These are phyloP conservation scores for Leccinum aurantiacum DNA, from an alignment of 768 basidiomycete genomes.

Conservation along the genomic window DNA sequence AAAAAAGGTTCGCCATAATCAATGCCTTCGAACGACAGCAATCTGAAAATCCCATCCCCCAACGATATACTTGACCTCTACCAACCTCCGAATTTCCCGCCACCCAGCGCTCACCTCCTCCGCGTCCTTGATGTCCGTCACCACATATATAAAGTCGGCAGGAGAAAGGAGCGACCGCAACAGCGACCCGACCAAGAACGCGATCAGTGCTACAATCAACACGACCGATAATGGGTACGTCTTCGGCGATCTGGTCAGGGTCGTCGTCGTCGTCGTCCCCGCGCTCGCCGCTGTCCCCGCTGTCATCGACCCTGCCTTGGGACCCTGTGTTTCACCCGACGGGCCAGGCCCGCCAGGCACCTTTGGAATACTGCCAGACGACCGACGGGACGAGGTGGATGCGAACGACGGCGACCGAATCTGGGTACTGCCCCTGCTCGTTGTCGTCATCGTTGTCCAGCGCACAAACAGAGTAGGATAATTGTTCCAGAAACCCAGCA, in stretches of 20 bases:
- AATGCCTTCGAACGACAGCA: conserved; percentile 77
- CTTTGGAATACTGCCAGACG: conserved; percentile 25
- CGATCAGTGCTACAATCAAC: conserved; percentile 77
- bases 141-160: conserved; percentile 87
- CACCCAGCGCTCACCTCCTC: conserved; percentile 60
- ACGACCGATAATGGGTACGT: conserved; percentile 53
- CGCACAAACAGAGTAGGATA: conserved; percentile 60
- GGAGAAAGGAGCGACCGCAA: conserved; percentile 86
- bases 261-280: conserved; percentile 2
- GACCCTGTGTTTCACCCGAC: conserved; percentile 15
- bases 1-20: conserved; percentile 3
- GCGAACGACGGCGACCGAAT: conserved; percentile 21
- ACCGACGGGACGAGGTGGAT: conserved; percentile 18
- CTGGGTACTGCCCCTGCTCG: conserved; percentile 25
- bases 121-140: conserved; percentile 52
- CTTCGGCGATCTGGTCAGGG: conserved; percentile 7
- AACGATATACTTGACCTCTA: conserved; percentile 78
- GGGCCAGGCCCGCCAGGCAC: conserved; percentile 38
- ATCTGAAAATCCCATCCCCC: conserved; percentile 90
- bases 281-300: neutral
- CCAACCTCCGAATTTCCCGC: conserved; percentile 80
- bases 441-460: conserved; percentile 37
- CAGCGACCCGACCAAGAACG: conserved; percentile 89
- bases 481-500: conserved; percentile 60
- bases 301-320: neutral